These are phyloP conservation scores for Linnemannia zychae DNA, from an alignment of 192 early-diverging fungal genomes.

Conservation along the genomic window DNA sequence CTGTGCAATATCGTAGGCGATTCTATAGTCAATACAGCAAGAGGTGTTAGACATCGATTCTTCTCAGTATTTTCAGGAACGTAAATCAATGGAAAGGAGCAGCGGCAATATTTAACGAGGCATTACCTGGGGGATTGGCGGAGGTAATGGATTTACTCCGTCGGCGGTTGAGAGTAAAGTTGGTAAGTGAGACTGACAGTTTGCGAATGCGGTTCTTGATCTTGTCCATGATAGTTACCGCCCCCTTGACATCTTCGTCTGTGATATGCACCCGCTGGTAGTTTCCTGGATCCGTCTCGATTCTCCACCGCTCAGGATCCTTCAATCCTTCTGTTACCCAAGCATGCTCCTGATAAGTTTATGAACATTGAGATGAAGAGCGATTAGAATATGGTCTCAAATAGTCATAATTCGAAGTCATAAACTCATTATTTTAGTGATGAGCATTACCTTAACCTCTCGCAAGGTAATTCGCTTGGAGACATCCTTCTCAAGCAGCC, in stretches of 20 bases:
- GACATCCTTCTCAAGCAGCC: conserved; percentile 92
- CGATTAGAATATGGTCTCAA: not conserved
- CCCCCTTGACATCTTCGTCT: conserved; percentile 82
- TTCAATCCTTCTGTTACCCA: conserved; percentile 88
- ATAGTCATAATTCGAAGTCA: not conserved
- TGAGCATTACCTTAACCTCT: conserved; percentile 76
- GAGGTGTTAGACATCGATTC: not conserved
- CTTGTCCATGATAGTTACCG: conserved; percentile 74
- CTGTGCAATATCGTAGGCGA: conserved; percentile 33
- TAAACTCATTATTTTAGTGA: not conserved
- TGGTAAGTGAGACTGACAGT: conserved; percentile 58
- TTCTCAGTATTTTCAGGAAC: too few relatives aligned
- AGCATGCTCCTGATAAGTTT: conserved; percentile 72
- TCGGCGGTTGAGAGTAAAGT: conserved; percentile 49
- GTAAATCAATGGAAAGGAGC: too few relatives aligned
- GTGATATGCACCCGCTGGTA: conserved; percentile 82
- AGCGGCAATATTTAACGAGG: not conserved
- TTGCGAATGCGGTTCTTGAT: conserved; percentile 60
- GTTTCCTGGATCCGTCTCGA: conserved; percentile 80
- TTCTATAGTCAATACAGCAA: not conserved
- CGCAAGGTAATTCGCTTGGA: conserved; percentile 84
- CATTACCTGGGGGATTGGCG: conserved; percentile 36
- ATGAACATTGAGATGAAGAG: not conserved
- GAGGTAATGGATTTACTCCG: conserved; percentile 49
- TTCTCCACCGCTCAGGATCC: conserved; percentile 77